Evolutionary conservation across 257 asterid species (phyloP).

Genomic region (Ocimum tenuiflorum): DNA sequence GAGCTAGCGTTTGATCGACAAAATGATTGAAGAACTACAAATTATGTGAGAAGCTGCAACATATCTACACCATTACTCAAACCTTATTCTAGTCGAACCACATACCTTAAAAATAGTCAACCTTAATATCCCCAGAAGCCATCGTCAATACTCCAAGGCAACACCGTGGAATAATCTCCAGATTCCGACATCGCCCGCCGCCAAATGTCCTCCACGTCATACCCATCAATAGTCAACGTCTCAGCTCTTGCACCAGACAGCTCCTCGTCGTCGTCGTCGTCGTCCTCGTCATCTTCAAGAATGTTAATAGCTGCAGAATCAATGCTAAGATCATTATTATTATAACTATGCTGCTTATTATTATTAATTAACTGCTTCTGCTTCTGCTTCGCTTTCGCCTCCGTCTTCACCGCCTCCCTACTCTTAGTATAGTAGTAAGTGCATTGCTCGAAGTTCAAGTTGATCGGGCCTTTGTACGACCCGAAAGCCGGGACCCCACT

Average conservation of each 20-base stretch:
- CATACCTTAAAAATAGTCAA: neutral
- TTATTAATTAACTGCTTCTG: neutral
- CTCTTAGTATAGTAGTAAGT: neutral
- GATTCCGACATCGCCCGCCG: conserved; percentile 11
- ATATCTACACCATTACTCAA: too few species aligned
- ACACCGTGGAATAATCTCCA: conserved; percentile 4
- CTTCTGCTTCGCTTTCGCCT: neutral
- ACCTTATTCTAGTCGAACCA: neutral
- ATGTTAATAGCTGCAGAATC: neutral
- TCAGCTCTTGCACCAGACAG: conserved; percentile 15
- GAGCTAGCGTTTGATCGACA: too few species aligned
- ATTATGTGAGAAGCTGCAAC: too few species aligned
- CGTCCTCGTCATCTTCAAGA: neutral
- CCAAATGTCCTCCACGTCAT: conserved; percentile 11
- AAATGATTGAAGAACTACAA: too few species aligned
- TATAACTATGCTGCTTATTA: neutral
- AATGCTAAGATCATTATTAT: too few species aligned
- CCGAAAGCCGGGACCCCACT: conserved; percentile 12
- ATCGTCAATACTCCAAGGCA: conserved; percentile 1
- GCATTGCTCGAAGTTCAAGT: conserved; percentile 39
- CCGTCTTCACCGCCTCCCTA: too few species aligned
- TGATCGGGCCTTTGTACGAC: conserved; percentile 46
- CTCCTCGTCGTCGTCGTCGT: neutral
- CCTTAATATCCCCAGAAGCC: conserved; percentile 17
- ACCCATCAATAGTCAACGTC: conserved; percentile 21